Evolutionary conservation across 2,329 filamentous ascomycete genomes (phyloP).

Genomic region (Penicillium decumbens): DNA sequence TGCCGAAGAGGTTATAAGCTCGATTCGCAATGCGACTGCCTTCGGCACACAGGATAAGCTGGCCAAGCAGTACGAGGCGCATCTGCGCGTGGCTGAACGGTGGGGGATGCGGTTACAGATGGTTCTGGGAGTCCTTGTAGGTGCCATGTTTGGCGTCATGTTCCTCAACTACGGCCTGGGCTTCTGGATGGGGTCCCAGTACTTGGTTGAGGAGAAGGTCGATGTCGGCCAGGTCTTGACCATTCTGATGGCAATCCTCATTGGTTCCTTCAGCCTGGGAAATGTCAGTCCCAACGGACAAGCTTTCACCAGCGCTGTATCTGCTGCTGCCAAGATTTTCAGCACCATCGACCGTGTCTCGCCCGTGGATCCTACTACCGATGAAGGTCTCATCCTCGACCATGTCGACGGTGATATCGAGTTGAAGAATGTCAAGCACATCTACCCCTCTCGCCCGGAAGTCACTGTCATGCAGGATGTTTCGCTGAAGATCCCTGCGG

Average conservation of each 20-base stretch:
- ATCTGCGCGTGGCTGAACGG: constrained; percentile 67
- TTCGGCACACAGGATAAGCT: constrained; percentile 92
- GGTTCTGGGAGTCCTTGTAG: constrained; percentile 71
- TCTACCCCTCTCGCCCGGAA: constrained; percentile 89
- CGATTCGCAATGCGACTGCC: constrained; percentile 83
- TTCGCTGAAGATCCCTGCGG: constrained; percentile 72
- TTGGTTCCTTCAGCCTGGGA: constrained; percentile 85
- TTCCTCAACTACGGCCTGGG: constrained; percentile 83
- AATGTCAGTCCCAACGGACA: constrained; percentile 82
- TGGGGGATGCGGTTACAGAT: constrained; percentile 73
- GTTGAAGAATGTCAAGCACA: constrained; percentile 78
- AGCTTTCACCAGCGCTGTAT: constrained; percentile 76
- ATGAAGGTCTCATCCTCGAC: constrained; percentile 68
- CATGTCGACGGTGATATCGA: constrained; percentile 72
- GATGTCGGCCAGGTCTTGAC: constrained; percentile 69
- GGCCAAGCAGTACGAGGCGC: constrained; percentile 75
- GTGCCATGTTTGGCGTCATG: constrained; percentile 74
- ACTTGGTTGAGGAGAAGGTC: constrained; percentile 62
- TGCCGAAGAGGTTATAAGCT: constrained; percentile 91
- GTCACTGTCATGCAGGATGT: constrained; percentile 84
- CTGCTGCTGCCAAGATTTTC: constrained; percentile 87
- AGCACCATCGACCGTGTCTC: constrained; percentile 86
- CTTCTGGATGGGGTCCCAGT: constrained; percentile 82
- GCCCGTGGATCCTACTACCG: constrained; percentile 70
- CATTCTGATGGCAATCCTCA: constrained; percentile 85